A percentile compares a stretch with the other conserved stretches of the same genome.
phyloP scores from a whole-genome alignment of 768 basidiomycete genomes.

The Tulasnella sp. region DNA sequence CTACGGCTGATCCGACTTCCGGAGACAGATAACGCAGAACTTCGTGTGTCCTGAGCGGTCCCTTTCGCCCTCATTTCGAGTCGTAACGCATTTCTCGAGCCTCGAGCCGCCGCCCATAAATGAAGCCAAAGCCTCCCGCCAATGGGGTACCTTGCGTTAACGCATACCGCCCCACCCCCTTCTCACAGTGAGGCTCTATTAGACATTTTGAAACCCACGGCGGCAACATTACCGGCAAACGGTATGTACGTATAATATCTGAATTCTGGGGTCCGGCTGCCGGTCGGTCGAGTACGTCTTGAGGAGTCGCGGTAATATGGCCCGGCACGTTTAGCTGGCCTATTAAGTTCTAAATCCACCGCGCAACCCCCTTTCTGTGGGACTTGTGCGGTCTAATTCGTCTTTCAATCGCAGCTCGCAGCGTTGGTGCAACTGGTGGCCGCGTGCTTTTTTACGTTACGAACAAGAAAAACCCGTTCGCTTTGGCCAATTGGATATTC shows the following conservation, averaged over 20 bases:
- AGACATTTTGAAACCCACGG: not conserved
- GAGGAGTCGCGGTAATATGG: not conserved
- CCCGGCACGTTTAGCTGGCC: not conserved
- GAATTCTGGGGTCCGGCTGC: not conserved
- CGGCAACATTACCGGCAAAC: not conserved
- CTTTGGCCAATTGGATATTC: not conserved
- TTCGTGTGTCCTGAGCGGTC: not conserved
- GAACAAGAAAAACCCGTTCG: not conserved
- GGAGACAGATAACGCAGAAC: not conserved
- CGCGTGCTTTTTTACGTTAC: not conserved
- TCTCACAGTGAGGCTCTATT: not conserved
- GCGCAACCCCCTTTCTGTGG: not conserved
- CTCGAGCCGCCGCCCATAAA: too few relatives aligned
- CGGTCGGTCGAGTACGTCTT: not conserved
- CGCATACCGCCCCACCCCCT: not conserved
- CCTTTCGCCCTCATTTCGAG: not conserved
- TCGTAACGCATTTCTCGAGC: too few relatives aligned
- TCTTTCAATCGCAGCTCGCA: not conserved
- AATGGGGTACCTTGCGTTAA: not conserved
- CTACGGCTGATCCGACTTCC: not conserved
- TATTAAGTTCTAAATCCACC: not conserved
- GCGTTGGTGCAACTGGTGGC: not conserved
- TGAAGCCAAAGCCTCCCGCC: too few relatives aligned
- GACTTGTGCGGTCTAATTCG: not conserved
- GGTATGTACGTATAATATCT: not conserved